A percentile compares a stretch with the other conserved stretches of the same genome.
These are phyloP conservation scores for Backusella mclennaniae DNA, from an alignment of 192 early-diverging fungal genomes.

Conservation along the genomic window DNA sequence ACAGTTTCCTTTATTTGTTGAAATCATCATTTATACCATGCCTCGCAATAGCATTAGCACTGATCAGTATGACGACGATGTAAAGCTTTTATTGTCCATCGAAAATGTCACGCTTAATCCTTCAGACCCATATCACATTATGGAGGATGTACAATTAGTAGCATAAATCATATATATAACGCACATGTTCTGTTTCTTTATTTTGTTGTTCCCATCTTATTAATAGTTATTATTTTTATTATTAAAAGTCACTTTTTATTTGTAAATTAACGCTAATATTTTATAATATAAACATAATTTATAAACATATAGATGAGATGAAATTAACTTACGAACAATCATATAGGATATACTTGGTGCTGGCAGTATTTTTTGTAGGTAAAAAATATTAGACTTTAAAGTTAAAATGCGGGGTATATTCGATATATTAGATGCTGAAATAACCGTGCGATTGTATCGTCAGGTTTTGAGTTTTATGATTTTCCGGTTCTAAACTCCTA, in stretches of 20 bases:
- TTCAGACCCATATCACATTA: conserved; percentile 16
- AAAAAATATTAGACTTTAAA: not conserved
- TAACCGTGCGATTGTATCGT: not conserved
- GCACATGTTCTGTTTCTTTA: not conserved
- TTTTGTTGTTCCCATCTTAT: not conserved
- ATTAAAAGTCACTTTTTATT: not conserved
- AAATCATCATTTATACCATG: conserved; percentile 31
- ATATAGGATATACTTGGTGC: no score
- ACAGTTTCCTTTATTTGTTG: conserved; percentile 41
- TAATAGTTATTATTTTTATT: not conserved
- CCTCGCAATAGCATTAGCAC: conserved; percentile 2
- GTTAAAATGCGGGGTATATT: not conserved
- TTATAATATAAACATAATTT: not conserved
- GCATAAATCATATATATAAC: not conserved
- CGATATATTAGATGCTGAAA: not conserved
- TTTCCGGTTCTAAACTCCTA: conserved; percentile 2
- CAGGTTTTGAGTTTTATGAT: not conserved
- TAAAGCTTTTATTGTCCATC: conserved; percentile 19
- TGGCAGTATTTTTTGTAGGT: no score
- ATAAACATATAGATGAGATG: not conserved
- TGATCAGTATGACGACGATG: not conserved
- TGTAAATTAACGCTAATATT: not conserved
- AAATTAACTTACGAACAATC: no score
- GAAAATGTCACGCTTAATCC: conserved; percentile 31
- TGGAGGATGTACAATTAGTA: conserved; percentile 19